Evolutionary conservation across 306 rosid genomes (phyloP), one percentile per base, ranked within the genome.

Genomic region (Datisca glomerata): DNA sequence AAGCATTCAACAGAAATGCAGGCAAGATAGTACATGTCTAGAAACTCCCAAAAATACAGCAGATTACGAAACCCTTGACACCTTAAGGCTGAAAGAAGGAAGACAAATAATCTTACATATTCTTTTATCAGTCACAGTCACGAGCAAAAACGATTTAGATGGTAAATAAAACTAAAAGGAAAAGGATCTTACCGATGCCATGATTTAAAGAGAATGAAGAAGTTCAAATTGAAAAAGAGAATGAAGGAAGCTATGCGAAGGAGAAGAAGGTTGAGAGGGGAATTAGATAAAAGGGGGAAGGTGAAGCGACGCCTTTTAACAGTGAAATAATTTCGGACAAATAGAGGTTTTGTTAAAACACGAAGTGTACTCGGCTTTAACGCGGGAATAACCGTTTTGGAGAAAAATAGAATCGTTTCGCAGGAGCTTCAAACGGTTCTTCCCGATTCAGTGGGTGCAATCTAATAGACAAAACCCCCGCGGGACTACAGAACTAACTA

Each of bases 121-220:
- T n/a, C n/a, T n/a, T n/a, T n/a, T n/a, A n/a, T 31, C n/a, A 31
- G n/a, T 5, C 36, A 31, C 36, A 31, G n/a, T 14, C 36, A 31
- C 13, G n/a, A 31, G 9, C 36, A 4, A 31, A 31, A 11, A 31
- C 0, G n/a, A 31, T 8, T 31, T 31, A 1, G 36, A 1, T 8
- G n/a, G n/a, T 8, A 38, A 18, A 31, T 4, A 14, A 13, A 38
- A 14, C 7, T 14, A 17, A n/a, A 38, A 38, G 21, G 8, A 38
- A 38, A 38, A 15, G 4, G 15, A 38, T 3, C 43, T 38, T 38
- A 38, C 43, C 15, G 43, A 38, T n/a, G 43, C 18, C 43, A 38
- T 38, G 17, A 38, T 14, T 14, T 14, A 8, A 38, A 16, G 8
- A 38, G 15, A 18, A 13, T 2, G 4, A 11, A n/a, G 16, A 5